phyloP scores from a whole-genome alignment of 768 basidiomycete species.

The Amanita thiersii region DNA sequence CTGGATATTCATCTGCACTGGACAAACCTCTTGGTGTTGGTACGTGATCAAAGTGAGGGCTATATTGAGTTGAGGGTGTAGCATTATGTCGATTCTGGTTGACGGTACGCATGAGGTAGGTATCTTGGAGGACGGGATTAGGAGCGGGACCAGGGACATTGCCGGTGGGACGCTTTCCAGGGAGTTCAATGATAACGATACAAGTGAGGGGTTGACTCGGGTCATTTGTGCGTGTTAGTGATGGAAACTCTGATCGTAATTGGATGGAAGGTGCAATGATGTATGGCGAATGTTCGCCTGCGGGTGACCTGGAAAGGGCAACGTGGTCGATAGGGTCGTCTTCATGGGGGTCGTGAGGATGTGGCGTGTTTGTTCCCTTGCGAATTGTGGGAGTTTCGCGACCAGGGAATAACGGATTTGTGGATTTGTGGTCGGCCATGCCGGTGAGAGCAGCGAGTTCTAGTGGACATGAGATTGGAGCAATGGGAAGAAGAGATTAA shows the following conservation, averaged over 20 bases:
- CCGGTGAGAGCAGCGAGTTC: slow-evolving; percentile 94
- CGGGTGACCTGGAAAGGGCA: slow-evolving; percentile 39
- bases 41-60: slow-evolving; percentile 28
- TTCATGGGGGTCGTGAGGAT: slow-evolving; percentile 62
- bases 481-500: slow-evolving; percentile 11
- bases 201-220: slow-evolving; percentile 84
- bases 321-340: slow-evolving; percentile 78
- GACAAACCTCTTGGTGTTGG: slow-evolving; percentile 6
- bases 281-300: slow-evolving; percentile 46
- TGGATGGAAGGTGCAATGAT: slow-evolving; percentile 91
- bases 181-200: slow-evolving; percentile 88
- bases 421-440: slow-evolving; percentile 56
- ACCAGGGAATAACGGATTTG: slow-evolving; percentile 54
- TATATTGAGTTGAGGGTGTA: slow-evolving; percentile 31
- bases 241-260: slow-evolving; percentile 87
- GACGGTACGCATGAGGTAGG: slow-evolving; percentile 21
- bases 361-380: slow-evolving; percentile 23
- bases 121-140: slow-evolving; percentile 43
- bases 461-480: slow-evolving; percentile 22
- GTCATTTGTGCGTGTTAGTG: slow-evolving; percentile 62
- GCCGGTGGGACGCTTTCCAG: slow-evolving; percentile 53
- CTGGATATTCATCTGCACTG: slow-evolving; percentile 12
- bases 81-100: slow-evolving; percentile 17
- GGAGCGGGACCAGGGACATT: slow-evolving; percentile 53
- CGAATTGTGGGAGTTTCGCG: slow-evolving; percentile 49